Evolutionary conservation across 2,329 filamentous ascomycete genomes (phyloP).

Genomic region (Fusarium sp.): DNA sequence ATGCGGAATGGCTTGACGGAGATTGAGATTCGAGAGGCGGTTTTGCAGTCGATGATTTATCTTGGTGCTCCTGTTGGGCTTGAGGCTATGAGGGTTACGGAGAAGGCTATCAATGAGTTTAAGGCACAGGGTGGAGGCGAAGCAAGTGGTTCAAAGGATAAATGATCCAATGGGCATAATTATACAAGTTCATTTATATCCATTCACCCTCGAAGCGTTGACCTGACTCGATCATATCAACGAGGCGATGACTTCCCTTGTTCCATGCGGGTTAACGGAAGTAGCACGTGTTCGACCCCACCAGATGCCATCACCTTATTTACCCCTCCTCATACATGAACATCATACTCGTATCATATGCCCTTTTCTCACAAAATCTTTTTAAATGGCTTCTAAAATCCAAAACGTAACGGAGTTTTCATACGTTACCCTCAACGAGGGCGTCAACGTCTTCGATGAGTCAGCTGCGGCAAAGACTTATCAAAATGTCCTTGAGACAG

Average conservation of each 20-base stretch:
- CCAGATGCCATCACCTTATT: slow-evolving; percentile 9
- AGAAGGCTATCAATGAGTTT: slow-evolving; percentile 20
- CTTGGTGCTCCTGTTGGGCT: slow-evolving; percentile 28
- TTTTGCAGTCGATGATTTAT: slow-evolving; percentile 32
- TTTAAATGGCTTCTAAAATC: slow-evolving; percentile 25
- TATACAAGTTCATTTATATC: too few species aligned
- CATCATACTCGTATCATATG: background rate
- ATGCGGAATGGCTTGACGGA: slow-evolving; percentile 28
- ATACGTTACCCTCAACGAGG: slow-evolving; percentile 30
- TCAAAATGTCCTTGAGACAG: slow-evolving; percentile 27
- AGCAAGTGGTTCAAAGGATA: background rate
- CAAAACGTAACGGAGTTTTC: slow-evolving; percentile 39
- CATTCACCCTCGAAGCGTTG: fast-evolving
- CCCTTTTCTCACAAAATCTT: background rate
- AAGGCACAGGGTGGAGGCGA: background rate
- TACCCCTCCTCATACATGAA: slow-evolving; percentile 12
- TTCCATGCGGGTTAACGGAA: slow-evolving; percentile 35
- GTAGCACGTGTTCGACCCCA: slow-evolving; percentile 18
- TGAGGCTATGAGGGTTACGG: slow-evolving; percentile 30
- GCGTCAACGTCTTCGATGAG: slow-evolving; percentile 20
- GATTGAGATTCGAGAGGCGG: slow-evolving; percentile 28
- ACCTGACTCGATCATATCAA: background rate
- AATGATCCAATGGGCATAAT: fast-evolving
- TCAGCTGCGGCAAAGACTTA: slow-evolving; percentile 26
- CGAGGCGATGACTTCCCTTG: slow-evolving; percentile 7